Conservation (phyloP, 1,284 basidiomycete genomes). For the Sporisorium iseilematis-ciliati region DNA sequence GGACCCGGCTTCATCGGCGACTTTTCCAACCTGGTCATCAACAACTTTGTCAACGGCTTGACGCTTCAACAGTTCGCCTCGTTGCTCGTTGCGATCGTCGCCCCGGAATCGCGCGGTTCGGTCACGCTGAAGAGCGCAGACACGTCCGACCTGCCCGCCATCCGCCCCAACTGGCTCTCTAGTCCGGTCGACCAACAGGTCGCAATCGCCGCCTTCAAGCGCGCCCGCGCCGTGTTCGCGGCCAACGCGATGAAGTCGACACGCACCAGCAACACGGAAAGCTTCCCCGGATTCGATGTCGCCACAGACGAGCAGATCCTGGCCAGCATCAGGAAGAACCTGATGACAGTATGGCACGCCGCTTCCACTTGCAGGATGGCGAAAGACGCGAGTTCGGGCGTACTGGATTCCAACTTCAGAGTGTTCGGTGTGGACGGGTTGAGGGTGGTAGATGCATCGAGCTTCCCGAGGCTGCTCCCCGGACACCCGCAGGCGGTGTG, state of each 20-base stretch:
- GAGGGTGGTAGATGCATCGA: constrained; percentile 73
- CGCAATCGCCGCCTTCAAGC: constrained; percentile 47
- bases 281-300: constrained; percentile 57
- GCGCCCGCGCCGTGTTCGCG: constrained; percentile 61
- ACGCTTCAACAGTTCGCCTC: constrained; percentile 44
- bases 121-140: constrained; percentile 70
- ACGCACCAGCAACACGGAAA: constrained; percentile 68
- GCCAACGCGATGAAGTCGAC: constrained; percentile 69
- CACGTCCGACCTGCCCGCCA: constrained; percentile 71
- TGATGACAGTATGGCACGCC: constrained; percentile 72
- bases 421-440: constrained; percentile 73
- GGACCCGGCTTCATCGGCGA: constrained; percentile 56
- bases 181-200: constrained; percentile 68
- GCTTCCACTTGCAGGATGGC: constrained; percentile 68
- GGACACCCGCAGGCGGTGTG: constrained; percentile 57
- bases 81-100: constrained; percentile 53
- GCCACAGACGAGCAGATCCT: constrained; percentile 71
- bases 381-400: constrained; percentile 68
- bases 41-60: constrained; percentile 40
- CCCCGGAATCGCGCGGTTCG: constrained; percentile 67
- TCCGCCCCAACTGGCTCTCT: constrained; percentile 70
- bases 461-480: constrained; percentile 70
- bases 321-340: constrained; percentile 69
- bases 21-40: constrained; percentile 44
- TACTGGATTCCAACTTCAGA: constrained; percentile 72